Evolutionary conservation across 1,284 basidiomycete genomes (phyloP).

Genomic region (Phellopilus nigrolimitatus): DNA sequence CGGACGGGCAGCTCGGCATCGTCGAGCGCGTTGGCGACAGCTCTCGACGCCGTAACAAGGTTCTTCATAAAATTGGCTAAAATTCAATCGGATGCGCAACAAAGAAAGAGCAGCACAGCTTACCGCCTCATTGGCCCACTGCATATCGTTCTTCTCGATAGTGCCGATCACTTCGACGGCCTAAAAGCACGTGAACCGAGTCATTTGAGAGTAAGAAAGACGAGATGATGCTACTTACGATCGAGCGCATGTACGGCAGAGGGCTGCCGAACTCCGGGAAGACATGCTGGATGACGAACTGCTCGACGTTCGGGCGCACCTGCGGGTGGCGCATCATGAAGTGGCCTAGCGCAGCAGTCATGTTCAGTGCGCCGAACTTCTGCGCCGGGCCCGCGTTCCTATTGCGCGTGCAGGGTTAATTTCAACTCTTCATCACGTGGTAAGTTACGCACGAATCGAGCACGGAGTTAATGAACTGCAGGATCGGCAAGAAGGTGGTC

Average conservation of each 20-base stretch:
- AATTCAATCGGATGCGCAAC: no score
- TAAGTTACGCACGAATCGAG: conserved; percentile 52
- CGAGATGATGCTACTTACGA: conserved; percentile 44
- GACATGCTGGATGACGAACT: conserved; percentile 69
- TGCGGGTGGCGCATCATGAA: conserved; percentile 80
- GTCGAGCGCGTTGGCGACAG: conserved; percentile 57
- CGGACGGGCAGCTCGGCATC: conserved; percentile 81
- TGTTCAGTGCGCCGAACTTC: conserved; percentile 79
- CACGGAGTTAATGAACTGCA: conserved; percentile 70
- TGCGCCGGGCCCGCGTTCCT: conserved; percentile 56
- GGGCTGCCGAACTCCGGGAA: conserved; percentile 61
- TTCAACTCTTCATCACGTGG: not conserved
- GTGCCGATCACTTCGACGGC: conserved; percentile 77
- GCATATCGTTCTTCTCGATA: conserved; percentile 60
- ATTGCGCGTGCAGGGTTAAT: no score
- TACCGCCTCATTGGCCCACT: conserved; percentile 65
- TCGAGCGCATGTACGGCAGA: conserved; percentile 70
- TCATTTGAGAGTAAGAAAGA: not conserved
- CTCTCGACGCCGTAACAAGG: conserved; percentile 58
- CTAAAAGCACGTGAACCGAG: conserved; percentile 25
- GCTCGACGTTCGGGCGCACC: conserved; percentile 71
- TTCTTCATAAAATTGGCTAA: conserved; percentile 36
- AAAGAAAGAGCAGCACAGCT: conserved; percentile 19
- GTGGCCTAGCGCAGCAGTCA: conserved; percentile 68
- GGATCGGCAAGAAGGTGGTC: conserved; percentile 70